Evolutionary conservation across 2,329 filamentous ascomycete genomes (phyloP).

Genomic region (Fusarium sp.): DNA sequence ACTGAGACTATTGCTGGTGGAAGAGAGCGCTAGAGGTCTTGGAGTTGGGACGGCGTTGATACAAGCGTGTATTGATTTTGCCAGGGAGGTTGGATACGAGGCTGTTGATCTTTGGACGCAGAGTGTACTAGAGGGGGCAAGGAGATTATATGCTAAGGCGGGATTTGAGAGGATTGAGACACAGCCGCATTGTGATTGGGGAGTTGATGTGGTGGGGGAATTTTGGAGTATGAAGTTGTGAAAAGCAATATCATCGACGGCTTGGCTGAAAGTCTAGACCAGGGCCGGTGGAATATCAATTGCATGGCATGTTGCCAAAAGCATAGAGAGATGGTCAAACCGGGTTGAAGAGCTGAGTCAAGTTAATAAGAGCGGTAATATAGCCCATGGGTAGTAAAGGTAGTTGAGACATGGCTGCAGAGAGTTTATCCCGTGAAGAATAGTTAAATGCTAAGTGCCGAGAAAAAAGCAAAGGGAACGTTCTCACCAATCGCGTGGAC

Average conservation of each 20-base stretch:
- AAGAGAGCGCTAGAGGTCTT: conserved; percentile 4
- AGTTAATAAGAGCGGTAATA: neutral
- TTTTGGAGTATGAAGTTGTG: neutral
- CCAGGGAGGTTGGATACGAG: neutral
- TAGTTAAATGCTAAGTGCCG: neutral
- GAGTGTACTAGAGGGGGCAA: neutral
- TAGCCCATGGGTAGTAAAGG: neutral
- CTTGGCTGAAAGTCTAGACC: too few species aligned
- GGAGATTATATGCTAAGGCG: neutral
- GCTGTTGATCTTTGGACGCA: conserved; percentile 1
- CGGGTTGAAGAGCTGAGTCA: neutral
- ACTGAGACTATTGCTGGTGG: conserved; percentile 3
- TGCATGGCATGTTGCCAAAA: neutral
- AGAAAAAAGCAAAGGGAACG: neutral
- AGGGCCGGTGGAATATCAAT: too few species aligned
- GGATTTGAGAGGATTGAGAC: conserved; percentile 1
- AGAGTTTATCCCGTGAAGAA: too few species aligned
- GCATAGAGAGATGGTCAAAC: neutral
- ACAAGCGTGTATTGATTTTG: conserved; percentile 8
- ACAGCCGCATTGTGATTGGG: neutral
- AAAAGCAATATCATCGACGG: neutral
- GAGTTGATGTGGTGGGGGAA: neutral
- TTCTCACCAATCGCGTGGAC: neutral
- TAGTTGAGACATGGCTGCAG: neutral
- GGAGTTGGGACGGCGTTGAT: conserved; percentile 2